Percentiles rank a stretch among this genome's conserved stretches.
phyloP scores from a whole-genome alignment of 805 yeast species.

The Saccharomyces paradoxus region DNA sequence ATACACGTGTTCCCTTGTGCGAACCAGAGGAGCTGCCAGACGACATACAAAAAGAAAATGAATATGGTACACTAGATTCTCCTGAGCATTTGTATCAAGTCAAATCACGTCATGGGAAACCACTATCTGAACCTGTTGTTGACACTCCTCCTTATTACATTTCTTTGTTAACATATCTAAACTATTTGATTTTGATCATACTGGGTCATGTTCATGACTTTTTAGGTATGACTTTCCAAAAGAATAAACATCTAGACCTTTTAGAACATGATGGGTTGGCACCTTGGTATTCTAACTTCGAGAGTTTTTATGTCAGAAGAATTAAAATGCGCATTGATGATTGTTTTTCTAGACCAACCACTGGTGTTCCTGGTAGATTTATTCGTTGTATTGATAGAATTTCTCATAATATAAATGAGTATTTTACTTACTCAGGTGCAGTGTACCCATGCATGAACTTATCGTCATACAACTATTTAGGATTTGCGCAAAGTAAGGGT shows the following conservation, averaged over 20 bases:
- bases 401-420: slow-evolving; percentile 54
- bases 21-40: slow-evolving; percentile 29
- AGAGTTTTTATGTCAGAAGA: slow-evolving; percentile 86
- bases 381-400: slow-evolving; percentile 74
- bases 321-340: slow-evolving; percentile 86
- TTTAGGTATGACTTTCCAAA: slow-evolving; percentile 66
- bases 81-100: slow-evolving; percentile 58
- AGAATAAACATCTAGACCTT: slow-evolving; percentile 55
- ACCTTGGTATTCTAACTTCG: slow-evolving; percentile 91
- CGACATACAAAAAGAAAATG: slow-evolving; percentile 45
- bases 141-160: slow-evolving; percentile 86
- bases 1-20: slow-evolving; percentile 30
- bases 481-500: slow-evolving; percentile 94
- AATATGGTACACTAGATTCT: slow-evolving; percentile 65
- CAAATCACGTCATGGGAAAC: slow-evolving; percentile 45
- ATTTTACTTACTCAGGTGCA: slow-evolving; percentile 68
- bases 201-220: slow-evolving; percentile 89
- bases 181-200: slow-evolving; percentile 74
- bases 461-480: slow-evolving; percentile 87
- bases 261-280: slow-evolving; percentile 83
- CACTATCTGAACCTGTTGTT: slow-evolving; percentile 49
- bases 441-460: slow-evolving; percentile 74
- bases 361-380: slow-evolving; percentile 94
- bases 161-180: slow-evolving; percentile 73
- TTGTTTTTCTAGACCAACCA: slow-evolving; percentile 92